These are phyloP conservation scores for Karstenula rhodostoma DNA, from an alignment of 2,329 filamentous ascomycete species.

Conservation along the genomic window DNA sequence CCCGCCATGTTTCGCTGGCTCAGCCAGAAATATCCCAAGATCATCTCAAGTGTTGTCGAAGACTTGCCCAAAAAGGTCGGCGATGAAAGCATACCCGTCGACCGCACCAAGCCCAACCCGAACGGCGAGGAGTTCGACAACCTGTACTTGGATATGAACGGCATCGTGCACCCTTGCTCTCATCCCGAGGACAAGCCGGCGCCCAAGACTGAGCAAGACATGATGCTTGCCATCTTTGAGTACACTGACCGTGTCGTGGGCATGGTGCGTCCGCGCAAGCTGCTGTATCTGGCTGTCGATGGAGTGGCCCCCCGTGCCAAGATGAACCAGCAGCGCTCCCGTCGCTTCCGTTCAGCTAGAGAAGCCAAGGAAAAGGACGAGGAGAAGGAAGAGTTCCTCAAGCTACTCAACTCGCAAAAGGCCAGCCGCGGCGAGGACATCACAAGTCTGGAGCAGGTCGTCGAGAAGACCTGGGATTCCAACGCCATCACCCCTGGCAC, in stretches of 20 bases:
- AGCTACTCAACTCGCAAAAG: constrained; percentile 82
- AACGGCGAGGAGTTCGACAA: constrained; percentile 99
- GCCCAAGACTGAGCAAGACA: constrained; percentile 94
- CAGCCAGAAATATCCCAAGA: constrained; percentile 96
- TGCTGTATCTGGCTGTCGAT: constrained; percentile 98
- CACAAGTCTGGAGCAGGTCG: constrained; percentile 66
- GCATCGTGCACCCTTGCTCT: constrained; percentile 98
- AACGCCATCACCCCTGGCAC: constrained; percentile 93
- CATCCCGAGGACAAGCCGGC: constrained; percentile 94
- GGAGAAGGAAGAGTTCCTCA: constrained; percentile 87
- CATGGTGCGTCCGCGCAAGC: constrained; percentile 95
- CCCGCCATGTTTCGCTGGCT: constrained; percentile 96
- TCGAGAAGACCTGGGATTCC: constrained; percentile 92
- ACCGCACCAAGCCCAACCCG: constrained; percentile 84
- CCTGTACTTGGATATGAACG: constrained; percentile 98
- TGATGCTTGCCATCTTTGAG: constrained; percentile 98
- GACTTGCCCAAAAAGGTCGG: constrained; percentile 83
- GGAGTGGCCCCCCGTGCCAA: constrained; percentile 97
- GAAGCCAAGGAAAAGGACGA: constrained; percentile 94
- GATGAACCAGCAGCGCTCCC: constrained; percentile 98
- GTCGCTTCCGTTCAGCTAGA: constrained; percentile 92
- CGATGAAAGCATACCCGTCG: constrained; percentile 83
- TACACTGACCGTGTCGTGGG: constrained; percentile 99
- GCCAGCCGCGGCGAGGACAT: constrained; percentile 60
- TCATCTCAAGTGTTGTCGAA: constrained; percentile 90